Base-by-base conservation (phyloP, 495 filamentous ascomycete genomes). In the Staphylotrichum tortipilum region DNA sequence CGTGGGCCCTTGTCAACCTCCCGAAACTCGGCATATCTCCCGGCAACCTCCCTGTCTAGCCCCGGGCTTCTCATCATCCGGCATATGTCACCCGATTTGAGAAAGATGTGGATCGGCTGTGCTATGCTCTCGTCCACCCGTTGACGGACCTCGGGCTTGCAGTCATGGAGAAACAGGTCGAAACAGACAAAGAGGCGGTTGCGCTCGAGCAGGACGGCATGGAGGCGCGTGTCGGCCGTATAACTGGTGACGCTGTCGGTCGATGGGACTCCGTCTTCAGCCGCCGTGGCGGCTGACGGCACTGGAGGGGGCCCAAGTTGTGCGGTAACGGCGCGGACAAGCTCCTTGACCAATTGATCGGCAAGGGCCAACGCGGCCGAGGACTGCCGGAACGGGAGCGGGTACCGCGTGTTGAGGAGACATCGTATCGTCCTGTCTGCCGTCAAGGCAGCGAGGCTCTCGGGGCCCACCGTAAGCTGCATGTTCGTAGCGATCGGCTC, bases 101-200 rank as follows among this genome's bases (percentile, higher is more conserved):
- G 8, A 11, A 46, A 1, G 14, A 14, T 11, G 18, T 46, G 43
- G 31, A 46, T 46, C 11, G 43, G 43, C 43, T n/a, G 43, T 26
- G 23, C 43, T 9, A 36, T 7, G 30, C 43, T 46, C 21, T 35
- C 21, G 31, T 46, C 43, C 4, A 36, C 43, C 43, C n/a, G 43
- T 18, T n/a, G 30, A 36, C 22, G 43, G 30, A 36, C 21, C 43
- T 34, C 43, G 19, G 43, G 43, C 43, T 36, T 18, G 21, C 43
- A 46, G 43, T 46, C 31, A 9, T 24, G 30, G 31, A 46, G 43
- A 35, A 46, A 46, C 19, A 46, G 43, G 43, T 35, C 43, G 43
- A 46, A 46, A 18, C 43, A 46, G 43, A 36, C 43, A 2, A 23
- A 14, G 30, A 46, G 10, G 43, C 31, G 43, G 43, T 36, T 46